Percentiles rank a stretch among this genome's conserved stretches.
Conservation (phyloP, 805 yeast genomes). For the Debaryomyces maramus region DNA sequence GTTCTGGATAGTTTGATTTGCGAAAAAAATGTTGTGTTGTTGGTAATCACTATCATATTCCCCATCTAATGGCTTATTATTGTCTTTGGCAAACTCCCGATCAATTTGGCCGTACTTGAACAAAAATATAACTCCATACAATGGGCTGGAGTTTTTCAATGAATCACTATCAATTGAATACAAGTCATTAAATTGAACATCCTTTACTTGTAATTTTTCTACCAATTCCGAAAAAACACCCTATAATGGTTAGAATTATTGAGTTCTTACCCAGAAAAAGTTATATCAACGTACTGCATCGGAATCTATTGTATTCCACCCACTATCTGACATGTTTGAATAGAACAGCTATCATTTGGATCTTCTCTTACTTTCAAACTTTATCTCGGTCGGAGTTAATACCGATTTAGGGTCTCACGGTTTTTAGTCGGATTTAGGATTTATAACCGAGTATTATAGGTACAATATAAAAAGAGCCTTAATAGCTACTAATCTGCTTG, state of each 20-base stretch:
- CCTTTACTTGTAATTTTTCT: conserved; percentile 52
- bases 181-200: conserved; percentile 59
- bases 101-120: conserved; percentile 56
- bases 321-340: conserved; percentile 15
- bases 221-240: conserved; percentile 65
- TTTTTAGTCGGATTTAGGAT: no score
- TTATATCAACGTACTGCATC: conserved; percentile 47
- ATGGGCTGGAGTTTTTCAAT: conserved; percentile 35
- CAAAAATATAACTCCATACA: conserved; percentile 61
- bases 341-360: no score
- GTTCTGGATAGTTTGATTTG: conserved; percentile 62
- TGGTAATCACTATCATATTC: conserved; percentile 36
- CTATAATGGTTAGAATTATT: conserved; percentile 22
- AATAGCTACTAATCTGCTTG: no score
- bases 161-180: conserved; percentile 50
- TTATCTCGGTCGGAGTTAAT: no score
- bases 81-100: conserved; percentile 27
- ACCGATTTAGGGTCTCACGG: no score
- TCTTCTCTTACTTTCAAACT: no score
- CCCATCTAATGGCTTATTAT: conserved; percentile 45
- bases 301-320: conserved; percentile 67
- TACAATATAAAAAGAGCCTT: no score
- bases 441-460: no score
- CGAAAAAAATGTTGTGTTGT: conserved; percentile 51
- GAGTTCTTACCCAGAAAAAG: not conserved